A percentile compares a stretch with the other conserved stretches of the same genome.
Conservation (phyloP, 768 basidiomycete genomes). For the Vishniacozyma victoriae region DNA sequence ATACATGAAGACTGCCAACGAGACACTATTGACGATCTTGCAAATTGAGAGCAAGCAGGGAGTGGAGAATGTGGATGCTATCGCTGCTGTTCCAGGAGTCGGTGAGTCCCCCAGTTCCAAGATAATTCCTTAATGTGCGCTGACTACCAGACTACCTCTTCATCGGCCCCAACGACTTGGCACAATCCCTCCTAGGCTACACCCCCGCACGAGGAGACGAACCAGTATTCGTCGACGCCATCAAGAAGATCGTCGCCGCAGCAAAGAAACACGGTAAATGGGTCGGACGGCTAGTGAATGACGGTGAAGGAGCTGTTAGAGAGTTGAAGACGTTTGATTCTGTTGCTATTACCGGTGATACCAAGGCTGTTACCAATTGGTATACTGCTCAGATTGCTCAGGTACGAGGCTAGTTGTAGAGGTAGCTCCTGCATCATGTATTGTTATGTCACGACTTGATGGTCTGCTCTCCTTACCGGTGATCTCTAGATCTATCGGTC, state of each 20-base stretch:
- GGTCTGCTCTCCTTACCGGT: too few relatives aligned
- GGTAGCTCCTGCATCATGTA: background rate
- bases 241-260: slow-evolving; percentile 29
- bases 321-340: slow-evolving; percentile 21
- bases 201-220: slow-evolving; percentile 30
- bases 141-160: slow-evolving; percentile 30
- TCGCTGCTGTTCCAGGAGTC: slow-evolving; percentile 60
- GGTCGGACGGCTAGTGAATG: slow-evolving; percentile 25
- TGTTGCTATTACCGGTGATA: slow-evolving; percentile 32
- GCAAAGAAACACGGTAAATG: slow-evolving; percentile 30
- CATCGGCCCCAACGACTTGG: slow-evolving; percentile 43
- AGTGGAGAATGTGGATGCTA: slow-evolving; percentile 58
- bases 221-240: slow-evolving; percentile 26
- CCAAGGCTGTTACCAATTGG: slow-evolving; percentile 19
- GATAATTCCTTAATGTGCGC: background rate
- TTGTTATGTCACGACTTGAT: background rate
- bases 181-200: slow-evolving; percentile 35
- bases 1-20: slow-evolving; percentile 52
- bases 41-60: slow-evolving; percentile 65
- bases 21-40: slow-evolving; percentile 56
- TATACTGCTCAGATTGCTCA: slow-evolving; percentile 9
- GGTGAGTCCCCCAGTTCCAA: slow-evolving; percentile 30
- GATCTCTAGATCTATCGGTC: too few relatives aligned
- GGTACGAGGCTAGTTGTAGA: slow-evolving; percentile 1
- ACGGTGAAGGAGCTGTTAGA: slow-evolving; percentile 21